A percentile compares a stretch with the other conserved stretches of the same genome.
Conservation (phyloP, 148 eudicot genomes). For the Pouteria glomerata region DNA sequence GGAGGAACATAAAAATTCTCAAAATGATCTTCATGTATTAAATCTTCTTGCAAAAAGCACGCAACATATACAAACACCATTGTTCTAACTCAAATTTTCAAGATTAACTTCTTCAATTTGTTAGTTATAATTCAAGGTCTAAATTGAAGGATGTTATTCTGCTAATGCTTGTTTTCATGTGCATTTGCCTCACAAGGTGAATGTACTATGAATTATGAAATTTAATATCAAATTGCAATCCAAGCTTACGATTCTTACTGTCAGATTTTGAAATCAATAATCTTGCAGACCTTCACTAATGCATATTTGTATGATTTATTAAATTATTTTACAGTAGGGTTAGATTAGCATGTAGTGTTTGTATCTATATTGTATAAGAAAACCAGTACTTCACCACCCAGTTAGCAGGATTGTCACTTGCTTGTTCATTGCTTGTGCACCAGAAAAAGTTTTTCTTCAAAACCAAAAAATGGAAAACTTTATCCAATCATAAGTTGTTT, state of each 20-base stretch:
- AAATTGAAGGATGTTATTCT: background rate
- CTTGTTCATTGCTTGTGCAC: background rate
- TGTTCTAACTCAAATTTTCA: background rate
- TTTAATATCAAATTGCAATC: background rate
- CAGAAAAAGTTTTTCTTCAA: background rate
- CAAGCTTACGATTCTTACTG: background rate
- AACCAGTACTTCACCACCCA: background rate
- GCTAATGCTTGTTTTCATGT: background rate
- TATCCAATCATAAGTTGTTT: background rate
- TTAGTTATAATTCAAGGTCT: background rate
- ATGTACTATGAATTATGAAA: background rate
- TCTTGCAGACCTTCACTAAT: background rate
- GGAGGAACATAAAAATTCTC: background rate
- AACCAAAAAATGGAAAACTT: background rate
- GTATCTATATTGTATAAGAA: background rate
- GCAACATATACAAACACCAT: background rate
- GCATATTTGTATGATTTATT: background rate
- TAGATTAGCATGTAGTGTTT: background rate
- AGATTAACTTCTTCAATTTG: background rate
- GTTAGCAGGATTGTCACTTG: background rate
- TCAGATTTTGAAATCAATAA: background rate
- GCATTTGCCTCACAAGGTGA: background rate
- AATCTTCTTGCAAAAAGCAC: background rate
- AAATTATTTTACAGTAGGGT: background rate
- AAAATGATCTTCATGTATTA: background rate